Evolutionary conservation across 306 rosid species (phyloP).

Genomic region (Coriaria nepalensis): DNA sequence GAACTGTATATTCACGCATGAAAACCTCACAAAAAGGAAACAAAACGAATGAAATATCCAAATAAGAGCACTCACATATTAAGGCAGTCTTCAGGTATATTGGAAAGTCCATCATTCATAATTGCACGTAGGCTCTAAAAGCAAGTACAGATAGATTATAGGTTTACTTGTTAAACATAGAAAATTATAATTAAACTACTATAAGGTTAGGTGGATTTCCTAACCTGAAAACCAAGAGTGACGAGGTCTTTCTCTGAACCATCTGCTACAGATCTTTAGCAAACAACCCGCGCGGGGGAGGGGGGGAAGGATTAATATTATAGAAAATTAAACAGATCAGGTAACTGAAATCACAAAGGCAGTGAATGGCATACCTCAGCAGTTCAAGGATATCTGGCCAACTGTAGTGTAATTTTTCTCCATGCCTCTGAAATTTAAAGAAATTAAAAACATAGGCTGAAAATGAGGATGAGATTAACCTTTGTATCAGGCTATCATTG

Average conservation of each 20-base stretch:
- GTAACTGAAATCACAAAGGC: slow-evolving; percentile 6
- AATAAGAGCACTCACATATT: slow-evolving; percentile 53
- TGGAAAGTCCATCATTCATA: slow-evolving; percentile 88
- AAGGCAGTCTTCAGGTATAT: slow-evolving; percentile 75
- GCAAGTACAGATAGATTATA: slow-evolving; percentile 10
- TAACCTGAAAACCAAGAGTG: slow-evolving; percentile 91
- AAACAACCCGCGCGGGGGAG: no score
- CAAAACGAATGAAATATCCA: neutral
- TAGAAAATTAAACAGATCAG: slow-evolving; percentile 5
- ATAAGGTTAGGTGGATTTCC: slow-evolving; percentile 16
- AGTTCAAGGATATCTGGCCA: slow-evolving; percentile 86
- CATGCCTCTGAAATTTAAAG: slow-evolving; percentile 54
- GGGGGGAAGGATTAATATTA: slow-evolving; percentile 17
- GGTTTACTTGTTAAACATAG: neutral
- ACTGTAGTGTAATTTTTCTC: slow-evolving; percentile 76
- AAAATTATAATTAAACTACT: neutral
- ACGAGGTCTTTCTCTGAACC: slow-evolving; percentile 85
- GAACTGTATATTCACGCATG: no score
- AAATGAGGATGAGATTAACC: slow-evolving; percentile 10
- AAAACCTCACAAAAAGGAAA: no score
- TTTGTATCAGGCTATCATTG: slow-evolving; percentile 14
- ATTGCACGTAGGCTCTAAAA: slow-evolving; percentile 67
- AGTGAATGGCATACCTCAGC: slow-evolving; percentile 59
- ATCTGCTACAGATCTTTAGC: slow-evolving; percentile 80
- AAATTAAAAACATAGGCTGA: slow-evolving; percentile 16